Conservation (phyloP, 2,329 filamentous ascomycete genomes). For the Colletotrichum spaethianum region DNA sequence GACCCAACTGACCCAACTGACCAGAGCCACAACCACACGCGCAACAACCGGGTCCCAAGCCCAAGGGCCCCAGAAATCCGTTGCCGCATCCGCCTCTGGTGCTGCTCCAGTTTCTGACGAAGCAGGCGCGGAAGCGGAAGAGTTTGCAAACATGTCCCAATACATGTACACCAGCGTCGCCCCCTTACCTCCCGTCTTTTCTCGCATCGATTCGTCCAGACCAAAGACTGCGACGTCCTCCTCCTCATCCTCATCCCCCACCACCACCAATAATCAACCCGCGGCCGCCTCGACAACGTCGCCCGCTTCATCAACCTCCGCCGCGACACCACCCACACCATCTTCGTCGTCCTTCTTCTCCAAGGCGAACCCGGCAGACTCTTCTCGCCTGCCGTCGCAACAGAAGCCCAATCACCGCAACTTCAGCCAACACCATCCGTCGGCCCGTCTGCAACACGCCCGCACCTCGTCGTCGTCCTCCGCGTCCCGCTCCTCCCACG, state of each 20-base stretch:
- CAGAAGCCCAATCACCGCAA: conserved; percentile 7
- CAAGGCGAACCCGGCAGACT: conserved; percentile 26
- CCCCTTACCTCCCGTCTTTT: conserved; percentile 41
- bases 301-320: conserved; percentile 45
- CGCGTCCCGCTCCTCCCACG: conserved; percentile 44
- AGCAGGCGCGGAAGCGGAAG: conserved; percentile 22
- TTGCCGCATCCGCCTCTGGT: neutral
- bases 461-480: conserved; percentile 51
- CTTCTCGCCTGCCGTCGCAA: conserved; percentile 19
- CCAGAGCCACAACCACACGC: conserved; percentile 11
- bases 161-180: conserved; percentile 43
- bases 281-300: conserved; percentile 5
- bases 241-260: conserved; percentile 1
- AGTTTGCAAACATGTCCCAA: conserved; percentile 41
- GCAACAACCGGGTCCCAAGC: conserved; percentile 8
- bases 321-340: conserved; percentile 47
- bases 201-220: conserved; percentile 30
- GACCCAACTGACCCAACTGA: conserved; percentile 24
- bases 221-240: conserved; percentile 25
- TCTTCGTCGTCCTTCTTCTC: conserved; percentile 35
- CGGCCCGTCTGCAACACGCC: conserved; percentile 46
- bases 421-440: conserved; percentile 8
- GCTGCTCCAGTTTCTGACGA: conserved; percentile 7
- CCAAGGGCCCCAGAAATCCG: conserved; percentile 18
- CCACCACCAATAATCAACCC: neutral